phyloP scores from a whole-genome alignment of 495 filamentous ascomycete species.

The Aspergillus sclerotioniger region DNA sequence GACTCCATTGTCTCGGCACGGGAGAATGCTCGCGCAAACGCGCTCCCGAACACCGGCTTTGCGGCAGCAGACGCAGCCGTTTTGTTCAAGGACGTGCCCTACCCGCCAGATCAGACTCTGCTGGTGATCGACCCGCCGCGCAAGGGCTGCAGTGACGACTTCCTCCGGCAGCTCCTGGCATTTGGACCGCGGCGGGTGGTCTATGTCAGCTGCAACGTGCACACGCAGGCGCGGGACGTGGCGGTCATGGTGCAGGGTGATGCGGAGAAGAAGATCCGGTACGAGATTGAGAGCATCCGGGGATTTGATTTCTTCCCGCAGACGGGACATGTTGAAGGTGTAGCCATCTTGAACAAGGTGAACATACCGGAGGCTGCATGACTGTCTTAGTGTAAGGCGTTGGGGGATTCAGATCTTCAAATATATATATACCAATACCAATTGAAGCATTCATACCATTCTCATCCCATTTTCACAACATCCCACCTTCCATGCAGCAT shows the following conservation, averaged over 20 bases:
- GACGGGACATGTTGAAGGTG: conserved; percentile 94
- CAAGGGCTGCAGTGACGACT: conserved; percentile 87
- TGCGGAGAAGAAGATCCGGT: conserved; percentile 52
- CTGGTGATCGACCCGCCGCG: conserved; percentile 92
- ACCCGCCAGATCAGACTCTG: conserved; percentile 74
- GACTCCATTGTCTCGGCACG: conserved; percentile 72
- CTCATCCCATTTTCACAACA: too few species aligned
- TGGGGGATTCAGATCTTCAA: too few species aligned
- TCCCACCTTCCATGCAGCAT: too few species aligned
- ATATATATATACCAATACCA: too few species aligned
- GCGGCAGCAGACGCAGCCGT: conserved; percentile 78
- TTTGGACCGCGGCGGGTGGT: conserved; percentile 77
- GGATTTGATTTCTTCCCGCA: conserved; percentile 99
- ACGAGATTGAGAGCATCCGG: conserved; percentile 86
- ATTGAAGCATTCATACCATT: too few species aligned
- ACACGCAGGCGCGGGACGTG: conserved; percentile 93
- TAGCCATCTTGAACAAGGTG: conserved; percentile 66
- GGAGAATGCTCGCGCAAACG: conserved; percentile 74
- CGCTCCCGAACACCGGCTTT: conserved; percentile 70
- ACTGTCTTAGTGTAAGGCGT: neutral
- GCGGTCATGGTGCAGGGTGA: conserved; percentile 73
- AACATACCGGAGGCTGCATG: neutral
- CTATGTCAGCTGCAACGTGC: conserved; percentile 97
- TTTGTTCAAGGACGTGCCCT: conserved; percentile 72
- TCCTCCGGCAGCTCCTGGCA: conserved; percentile 72